Evolutionary conservation across 75 land plant genomes (phyloP).

Genomic region (Sequoiadendron giganteum): DNA sequence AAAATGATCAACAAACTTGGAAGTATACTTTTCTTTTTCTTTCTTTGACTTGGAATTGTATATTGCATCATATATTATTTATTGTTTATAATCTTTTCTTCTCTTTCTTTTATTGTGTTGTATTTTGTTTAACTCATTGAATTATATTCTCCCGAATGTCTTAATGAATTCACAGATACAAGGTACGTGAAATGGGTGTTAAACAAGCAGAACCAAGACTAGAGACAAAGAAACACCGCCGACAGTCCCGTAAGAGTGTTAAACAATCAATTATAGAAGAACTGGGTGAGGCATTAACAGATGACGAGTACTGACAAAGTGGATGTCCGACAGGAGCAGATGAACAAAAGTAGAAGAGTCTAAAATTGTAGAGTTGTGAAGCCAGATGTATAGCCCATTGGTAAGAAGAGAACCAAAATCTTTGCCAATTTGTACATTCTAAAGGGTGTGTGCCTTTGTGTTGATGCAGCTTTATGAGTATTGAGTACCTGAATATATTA

Average conservation of each 20-base stretch:
- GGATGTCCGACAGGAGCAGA: slow-evolving; percentile 19
- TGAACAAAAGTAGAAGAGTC: background rate
- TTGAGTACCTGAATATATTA: background rate
- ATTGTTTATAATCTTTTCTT: slow-evolving; percentile 1
- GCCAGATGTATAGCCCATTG: background rate
- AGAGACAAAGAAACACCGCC: slow-evolving; percentile 68
- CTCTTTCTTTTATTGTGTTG: background rate
- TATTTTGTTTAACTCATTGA: slow-evolving; percentile 10
- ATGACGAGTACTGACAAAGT: slow-evolving; percentile 7
- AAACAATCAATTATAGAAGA: slow-evolving; percentile 72
- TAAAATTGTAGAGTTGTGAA: background rate
- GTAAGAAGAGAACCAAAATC: background rate
- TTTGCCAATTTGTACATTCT: background rate
- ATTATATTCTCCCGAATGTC: background rate
- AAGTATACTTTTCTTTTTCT: background rate
- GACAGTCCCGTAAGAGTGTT: slow-evolving; percentile 65
- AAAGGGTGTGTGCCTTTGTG: background rate
- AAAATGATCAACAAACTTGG: no score
- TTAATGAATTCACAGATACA: slow-evolving; percentile 45
- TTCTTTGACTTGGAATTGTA: background rate
- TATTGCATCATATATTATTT: background rate
- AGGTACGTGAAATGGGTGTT: slow-evolving; percentile 71
- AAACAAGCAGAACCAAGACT: slow-evolving; percentile 87
- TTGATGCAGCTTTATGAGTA: background rate
- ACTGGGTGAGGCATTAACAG: slow-evolving; percentile 48